Percentiles rank a stretch among this genome's conserved stretches.
Evolutionary conservation across 805 yeast genomes (phyloP).

Genomic region (Monosporozyma solicola): DNA sequence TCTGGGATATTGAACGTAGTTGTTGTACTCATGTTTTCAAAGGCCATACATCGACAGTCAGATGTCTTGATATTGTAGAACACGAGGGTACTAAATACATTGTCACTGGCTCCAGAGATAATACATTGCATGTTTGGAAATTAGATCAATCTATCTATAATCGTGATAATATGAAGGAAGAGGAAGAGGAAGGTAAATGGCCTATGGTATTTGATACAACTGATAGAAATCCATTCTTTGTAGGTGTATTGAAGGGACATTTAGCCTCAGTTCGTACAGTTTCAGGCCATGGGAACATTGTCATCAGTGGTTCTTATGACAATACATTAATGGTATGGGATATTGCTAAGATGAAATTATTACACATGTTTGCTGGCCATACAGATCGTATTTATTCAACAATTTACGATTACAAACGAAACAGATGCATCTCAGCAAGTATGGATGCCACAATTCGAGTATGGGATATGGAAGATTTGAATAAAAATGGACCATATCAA

Average conservation of each 20-base stretch:
- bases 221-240: slow-evolving; percentile 48
- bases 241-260: slow-evolving; percentile 67
- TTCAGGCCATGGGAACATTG: slow-evolving; percentile 72
- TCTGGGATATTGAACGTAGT: slow-evolving; percentile 84
- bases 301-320: slow-evolving; percentile 88
- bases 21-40: slow-evolving; percentile 83
- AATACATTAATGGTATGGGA: slow-evolving; percentile 90
- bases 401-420: slow-evolving; percentile 63
- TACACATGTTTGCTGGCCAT: slow-evolving; percentile 72
- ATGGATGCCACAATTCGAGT: slow-evolving; percentile 82
- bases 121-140: slow-evolving; percentile 74
- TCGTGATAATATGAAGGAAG: slow-evolving; percentile 45
- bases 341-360: slow-evolving; percentile 61
- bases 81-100: slow-evolving; percentile 59
- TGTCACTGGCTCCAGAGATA: slow-evolving; percentile 76
- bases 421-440: slow-evolving; percentile 82
- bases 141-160: slow-evolving; percentile 49
- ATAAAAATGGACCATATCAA: slow-evolving; percentile 33
- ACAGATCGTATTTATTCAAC: slow-evolving; percentile 84
- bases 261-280: slow-evolving; percentile 78
- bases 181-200: slow-evolving; percentile 51
- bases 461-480: slow-evolving; percentile 81
- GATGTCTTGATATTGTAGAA: slow-evolving; percentile 81
- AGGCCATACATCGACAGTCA: slow-evolving; percentile 88
- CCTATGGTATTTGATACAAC: slow-evolving; percentile 28